Evolutionary conservation across 2,329 filamentous ascomycete genomes (phyloP).

Genomic region (Hirsutella rhossiliensis): DNA sequence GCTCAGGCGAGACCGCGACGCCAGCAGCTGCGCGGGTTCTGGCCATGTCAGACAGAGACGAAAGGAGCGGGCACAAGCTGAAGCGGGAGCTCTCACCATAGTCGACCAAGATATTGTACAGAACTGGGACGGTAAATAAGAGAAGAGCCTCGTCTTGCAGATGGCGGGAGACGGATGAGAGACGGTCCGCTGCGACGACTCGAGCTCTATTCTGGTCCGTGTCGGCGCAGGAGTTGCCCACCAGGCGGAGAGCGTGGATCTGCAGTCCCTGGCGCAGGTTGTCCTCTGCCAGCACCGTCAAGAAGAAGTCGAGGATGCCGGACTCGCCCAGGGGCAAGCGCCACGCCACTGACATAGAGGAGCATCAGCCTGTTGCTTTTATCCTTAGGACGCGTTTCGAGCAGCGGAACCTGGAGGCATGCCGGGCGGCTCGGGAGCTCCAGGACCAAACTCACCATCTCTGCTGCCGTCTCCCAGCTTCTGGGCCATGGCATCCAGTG

Average conservation of each 20-base stretch:
- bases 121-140: conserved; percentile 42
- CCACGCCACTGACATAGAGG: conserved; percentile 35
- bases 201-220: conserved; percentile 48
- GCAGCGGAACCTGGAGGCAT: not conserved
- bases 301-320: conserved; percentile 44
- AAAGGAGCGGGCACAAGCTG: not conserved
- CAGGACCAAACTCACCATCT: conserved; percentile 36
- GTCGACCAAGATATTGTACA: conserved; percentile 52
- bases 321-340: conserved; percentile 44
- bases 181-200: conserved; percentile 35
- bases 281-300: conserved; percentile 29
- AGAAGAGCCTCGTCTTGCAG: conserved; percentile 35
- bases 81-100: conserved; percentile 34
- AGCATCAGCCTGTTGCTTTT: not conserved
- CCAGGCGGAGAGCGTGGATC: conserved; percentile 42
- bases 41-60: conserved; percentile 1
- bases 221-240: conserved; percentile 53
- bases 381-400: not conserved
- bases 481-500: conserved; percentile 35
- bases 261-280: conserved; percentile 29
- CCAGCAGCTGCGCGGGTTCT: conserved; percentile 47
- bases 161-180: conserved; percentile 35
- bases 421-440: no score
- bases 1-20: conserved; percentile 39
- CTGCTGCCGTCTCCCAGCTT: conserved; percentile 43